Evolutionary conservation across 192 early-diverging fungal genomes (phyloP), one percentile per base, ranked within the genome.

Genomic region (Linnemannia exigua): DNA sequence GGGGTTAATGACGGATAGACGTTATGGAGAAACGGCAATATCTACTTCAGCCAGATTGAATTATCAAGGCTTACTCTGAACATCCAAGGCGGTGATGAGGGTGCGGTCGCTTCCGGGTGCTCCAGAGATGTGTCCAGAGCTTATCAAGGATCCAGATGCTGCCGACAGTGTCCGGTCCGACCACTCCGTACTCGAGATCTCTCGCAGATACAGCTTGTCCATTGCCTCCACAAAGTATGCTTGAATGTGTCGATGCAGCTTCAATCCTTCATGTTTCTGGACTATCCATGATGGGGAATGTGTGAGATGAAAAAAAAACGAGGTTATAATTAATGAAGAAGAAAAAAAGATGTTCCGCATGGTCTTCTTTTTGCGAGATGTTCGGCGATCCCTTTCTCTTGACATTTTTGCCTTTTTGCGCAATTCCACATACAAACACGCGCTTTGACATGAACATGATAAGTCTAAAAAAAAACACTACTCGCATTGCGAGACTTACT

Each of bases 121-220:
- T 2, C 74, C 74, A 54, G 36, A n/a, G 5, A 67, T 44, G 1
- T 38, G 63, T 28, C 66, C 67, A 41, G 8, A 16, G 58, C 72
- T 47, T 12, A 47, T 44, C 31, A 50, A 58, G 15, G 70, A 36
- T 48, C 74, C 41, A 84, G 87, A 31, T 75, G 66, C 79, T 47
- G 82, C 25, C 47, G 79, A 63, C 3, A 81, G n/a, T 14, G 89
- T 87, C 33, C 87, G 88, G 63, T 88, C 88, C 2, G 88, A 76
- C 96, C 96, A 98, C 74, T 99, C 97, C 6, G 90, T 89, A 54
- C 93, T 95, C 1, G 98, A 98, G 41, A 99, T 95, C 69, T 98
- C 95, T n/a, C 97, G 92, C 77, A 98, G 86, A 84, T 97, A 98
- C 31, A 99, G 88, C 31, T 95, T 95, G 71, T 98, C 94, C 15